Evolutionary conservation across 805 yeast species (phyloP), one percentile per base, ranked within the genome.

Genomic region (Nakazawaea wyomingensis): DNA sequence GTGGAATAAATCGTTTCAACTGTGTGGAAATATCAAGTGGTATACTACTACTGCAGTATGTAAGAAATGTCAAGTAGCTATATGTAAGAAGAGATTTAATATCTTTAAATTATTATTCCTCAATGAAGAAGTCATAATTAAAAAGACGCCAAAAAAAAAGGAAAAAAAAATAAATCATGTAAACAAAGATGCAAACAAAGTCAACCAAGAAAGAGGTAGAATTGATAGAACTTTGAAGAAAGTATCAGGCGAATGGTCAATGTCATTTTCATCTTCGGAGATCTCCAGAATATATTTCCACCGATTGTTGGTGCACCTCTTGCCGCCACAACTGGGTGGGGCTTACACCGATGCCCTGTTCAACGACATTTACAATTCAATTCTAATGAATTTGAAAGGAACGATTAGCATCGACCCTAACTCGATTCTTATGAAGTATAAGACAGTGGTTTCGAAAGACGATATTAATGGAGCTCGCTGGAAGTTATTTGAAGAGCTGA

Each of bases 321-420:
- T 66, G 1, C 72, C 74, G 8, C 24, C 49, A 1, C 69, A 64
- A 38, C 57, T 64, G 40, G 71, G 71, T 1, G 56, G 58, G 1
- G 66, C 60, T 33, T 65, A 60, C 45, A 51, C 51, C 4, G 57
- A 60, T 36, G 59, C 66, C 36, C 50, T 66, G 19, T 19, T 36
- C 22, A 41, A 40, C 26, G 47, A 44, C 13, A 34, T 44, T 18
- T 35, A 31, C 13, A 37, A 19, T 22, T 33, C 44, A 7, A 13
- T 39, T 18, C 10, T 40, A 16, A 6, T 24, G 5, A 34, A 19
- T 8, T 8, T 34, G 22, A 17, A 40, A n/a, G 38, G 43, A 4
- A 27, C 24, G 22, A 11, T 9, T 16, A 5, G 8, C 4, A 13
- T 20, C 17, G 24, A 18, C 19, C 21, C 5, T 24, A 41, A 14